These are phyloP conservation scores for Sporisorium exsertum DNA, from an alignment of 1,284 basidiomycete genomes.

Conservation along the genomic window DNA sequence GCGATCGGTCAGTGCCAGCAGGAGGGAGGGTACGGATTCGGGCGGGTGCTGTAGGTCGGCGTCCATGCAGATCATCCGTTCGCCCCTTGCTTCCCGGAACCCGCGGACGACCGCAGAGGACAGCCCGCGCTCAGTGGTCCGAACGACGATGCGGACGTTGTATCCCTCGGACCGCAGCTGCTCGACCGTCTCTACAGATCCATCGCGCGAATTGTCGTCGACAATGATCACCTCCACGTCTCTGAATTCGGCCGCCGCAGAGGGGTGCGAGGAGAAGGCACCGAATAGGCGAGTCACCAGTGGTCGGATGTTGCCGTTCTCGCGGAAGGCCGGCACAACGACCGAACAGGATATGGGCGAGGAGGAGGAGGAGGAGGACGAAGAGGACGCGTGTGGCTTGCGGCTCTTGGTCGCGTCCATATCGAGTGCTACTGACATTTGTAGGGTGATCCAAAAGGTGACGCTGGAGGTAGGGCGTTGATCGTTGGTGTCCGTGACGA, in stretches of 20 bases:
- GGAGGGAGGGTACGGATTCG: conserved; percentile 70
- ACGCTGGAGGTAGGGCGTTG: neutral
- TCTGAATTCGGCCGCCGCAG: neutral
- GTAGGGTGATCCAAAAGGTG: neutral
- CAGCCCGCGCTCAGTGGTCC: conserved; percentile 71
- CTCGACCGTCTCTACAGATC: conserved; percentile 34
- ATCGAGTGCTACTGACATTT: conserved; percentile 48
- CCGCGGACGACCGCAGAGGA: conserved; percentile 72
- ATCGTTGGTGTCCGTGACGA: too few relatives aligned
- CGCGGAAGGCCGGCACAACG: conserved; percentile 44
- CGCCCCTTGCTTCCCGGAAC: conserved; percentile 71
- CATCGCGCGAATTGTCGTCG: conserved; percentile 53
- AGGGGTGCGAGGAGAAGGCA: conserved; percentile 28
- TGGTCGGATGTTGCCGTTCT: conserved; percentile 66
- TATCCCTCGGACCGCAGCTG: conserved; percentile 66
- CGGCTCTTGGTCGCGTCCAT: conserved; percentile 45
- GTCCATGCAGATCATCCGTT: conserved; percentile 72
- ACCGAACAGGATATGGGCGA: conserved; percentile 47
- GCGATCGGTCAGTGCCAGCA: conserved; percentile 68
- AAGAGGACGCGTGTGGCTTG: conserved; percentile 9
- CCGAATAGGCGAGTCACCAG: conserved; percentile 71
- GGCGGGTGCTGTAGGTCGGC: conserved; percentile 73
- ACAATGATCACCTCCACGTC: conserved; percentile 44
- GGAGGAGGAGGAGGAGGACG: conserved; percentile 14
- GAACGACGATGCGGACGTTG: conserved; percentile 71